These are phyloP conservation scores for Cercospora sp. DNA, from an alignment of 2,329 filamentous ascomycete genomes.

Conservation along the genomic window DNA sequence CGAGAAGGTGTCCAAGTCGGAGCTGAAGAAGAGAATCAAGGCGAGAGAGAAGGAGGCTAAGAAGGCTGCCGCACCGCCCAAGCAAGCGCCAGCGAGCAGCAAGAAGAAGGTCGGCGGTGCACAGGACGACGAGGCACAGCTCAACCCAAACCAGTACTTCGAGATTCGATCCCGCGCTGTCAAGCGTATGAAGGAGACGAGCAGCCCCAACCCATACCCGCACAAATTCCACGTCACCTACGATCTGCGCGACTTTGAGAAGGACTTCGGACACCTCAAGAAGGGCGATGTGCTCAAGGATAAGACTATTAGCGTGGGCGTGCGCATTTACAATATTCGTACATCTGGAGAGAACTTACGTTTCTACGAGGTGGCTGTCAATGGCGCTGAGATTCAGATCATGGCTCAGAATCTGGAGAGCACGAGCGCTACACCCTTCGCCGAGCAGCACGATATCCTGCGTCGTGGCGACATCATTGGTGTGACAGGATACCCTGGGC, in stretches of 20 bases:
- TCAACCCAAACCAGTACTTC: constrained; percentile 87
- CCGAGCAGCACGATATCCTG: constrained; percentile 84
- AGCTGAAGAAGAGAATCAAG: constrained; percentile 93
- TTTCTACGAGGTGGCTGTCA: constrained; percentile 83
- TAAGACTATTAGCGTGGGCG: constrained; percentile 73
- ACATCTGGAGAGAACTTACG: constrained; percentile 78
- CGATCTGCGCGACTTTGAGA: constrained; percentile 75
- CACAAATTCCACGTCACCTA: constrained; percentile 91
- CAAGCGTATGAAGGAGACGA: constrained; percentile 71
- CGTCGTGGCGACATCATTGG: constrained; percentile 92
- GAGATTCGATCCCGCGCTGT: constrained; percentile 87
- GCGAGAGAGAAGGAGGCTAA: constrained; percentile 80
- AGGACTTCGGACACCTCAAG: constrained; percentile 77
- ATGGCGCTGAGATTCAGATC: constrained; percentile 80
- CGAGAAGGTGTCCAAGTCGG: constrained; percentile 64
- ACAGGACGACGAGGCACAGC: constrained; percentile 68
- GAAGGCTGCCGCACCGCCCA: constrained; percentile 76
- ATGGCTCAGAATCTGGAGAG: constrained; percentile 86
- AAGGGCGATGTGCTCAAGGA: constrained; percentile 82
- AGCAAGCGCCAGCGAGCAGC: constrained; percentile 57
- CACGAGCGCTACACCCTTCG: constrained; percentile 69
- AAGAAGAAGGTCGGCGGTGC: constrained; percentile 61
- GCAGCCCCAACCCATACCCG: constrained; percentile 81
- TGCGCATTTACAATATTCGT: constrained; percentile 86
- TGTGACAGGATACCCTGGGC: constrained; percentile 76